Conservation (phyloP, 2,329 filamentous ascomycete genomes). For the Aspergillus floridensis region DNA sequence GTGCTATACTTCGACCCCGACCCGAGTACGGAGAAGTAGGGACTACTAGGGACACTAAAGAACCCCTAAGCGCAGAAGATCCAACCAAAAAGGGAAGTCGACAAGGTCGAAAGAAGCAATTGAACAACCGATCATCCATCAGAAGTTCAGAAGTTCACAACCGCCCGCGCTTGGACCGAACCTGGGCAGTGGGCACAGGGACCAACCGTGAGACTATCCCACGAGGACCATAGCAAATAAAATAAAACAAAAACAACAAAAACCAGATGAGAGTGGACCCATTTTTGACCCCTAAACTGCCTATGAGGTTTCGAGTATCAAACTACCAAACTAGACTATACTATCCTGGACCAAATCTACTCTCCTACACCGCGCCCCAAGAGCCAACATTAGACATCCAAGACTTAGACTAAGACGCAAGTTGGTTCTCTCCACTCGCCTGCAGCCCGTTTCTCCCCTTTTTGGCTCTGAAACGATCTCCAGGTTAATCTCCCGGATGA, state of each 20-base stretch:
- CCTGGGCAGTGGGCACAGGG: slow-evolving; percentile 4
- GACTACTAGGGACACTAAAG: not conserved
- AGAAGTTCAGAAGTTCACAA: slow-evolving; percentile 4
- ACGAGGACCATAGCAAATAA: too few species aligned
- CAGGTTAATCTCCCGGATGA: slow-evolving; percentile 39
- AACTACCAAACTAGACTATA: too few species aligned
- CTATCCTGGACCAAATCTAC: not conserved
- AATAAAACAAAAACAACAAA: not conserved
- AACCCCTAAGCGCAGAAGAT: not conserved
- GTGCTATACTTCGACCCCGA: not conserved
- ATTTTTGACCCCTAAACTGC: not conserved
- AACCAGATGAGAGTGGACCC: slow-evolving; percentile 9
- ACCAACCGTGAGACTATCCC: slow-evolving; percentile 14
- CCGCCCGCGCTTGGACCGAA: slow-evolving; percentile 4
- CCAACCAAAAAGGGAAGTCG: not conserved
- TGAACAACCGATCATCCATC: slow-evolving; percentile 18
- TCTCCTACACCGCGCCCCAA: not conserved
- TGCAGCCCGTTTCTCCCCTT: slow-evolving; percentile 18
- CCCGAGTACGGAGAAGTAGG: not conserved
- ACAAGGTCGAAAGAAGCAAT: slow-evolving; percentile 14
- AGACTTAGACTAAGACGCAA: not conserved
- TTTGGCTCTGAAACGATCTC: slow-evolving; percentile 28
- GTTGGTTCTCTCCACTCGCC: slow-evolving; percentile 13
- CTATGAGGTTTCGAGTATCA: not conserved
- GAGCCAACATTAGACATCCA: not conserved